Conservation (phyloP, 1,284 basidiomycete genomes). For the Neonothopanus nambi region DNA sequence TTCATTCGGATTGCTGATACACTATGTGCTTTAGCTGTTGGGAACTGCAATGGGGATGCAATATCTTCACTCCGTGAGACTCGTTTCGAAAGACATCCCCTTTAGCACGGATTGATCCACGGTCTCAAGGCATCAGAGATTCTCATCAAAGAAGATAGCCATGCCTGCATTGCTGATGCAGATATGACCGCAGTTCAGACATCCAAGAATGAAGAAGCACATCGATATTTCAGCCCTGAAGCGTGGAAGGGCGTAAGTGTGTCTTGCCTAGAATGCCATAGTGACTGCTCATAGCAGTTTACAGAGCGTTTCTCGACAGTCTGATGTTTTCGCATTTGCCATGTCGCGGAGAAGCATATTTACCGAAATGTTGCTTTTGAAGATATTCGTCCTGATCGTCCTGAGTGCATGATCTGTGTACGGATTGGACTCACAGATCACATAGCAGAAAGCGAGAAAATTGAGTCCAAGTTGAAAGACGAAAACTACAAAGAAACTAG, state of each 20-base stretch:
- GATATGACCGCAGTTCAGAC: conserved; percentile 24
- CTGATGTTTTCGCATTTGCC: conserved; percentile 29
- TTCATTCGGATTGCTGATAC: no score
- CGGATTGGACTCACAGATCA: conserved; percentile 19
- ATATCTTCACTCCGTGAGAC: no score
- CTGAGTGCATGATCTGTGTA: conserved; percentile 16
- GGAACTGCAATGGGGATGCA: no score
- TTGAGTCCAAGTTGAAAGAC: no score
- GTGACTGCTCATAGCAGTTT: no score
- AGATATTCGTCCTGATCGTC: conserved; percentile 26
- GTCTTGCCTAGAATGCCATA: conserved; percentile 20
- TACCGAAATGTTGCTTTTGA: conserved; percentile 25
- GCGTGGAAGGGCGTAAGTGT: conserved; percentile 29
- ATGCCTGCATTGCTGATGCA: conserved; percentile 24
- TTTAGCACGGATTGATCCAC: no score
- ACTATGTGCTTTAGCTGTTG: no score
- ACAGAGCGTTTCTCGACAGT: conserved; percentile 24
- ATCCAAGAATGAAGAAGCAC: conserved; percentile 18
- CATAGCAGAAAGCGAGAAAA: no score
- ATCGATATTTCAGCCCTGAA: conserved; percentile 30
- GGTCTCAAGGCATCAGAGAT: conserved; percentile 26
- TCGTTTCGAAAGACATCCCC: no score
- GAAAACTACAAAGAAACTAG: no score
- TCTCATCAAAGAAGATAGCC: conserved; percentile 19
- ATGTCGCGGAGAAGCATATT: conserved; percentile 29